phyloP scores from a whole-genome alignment of 208 protist genomes.

The Leishmania lainsoni region DNA sequence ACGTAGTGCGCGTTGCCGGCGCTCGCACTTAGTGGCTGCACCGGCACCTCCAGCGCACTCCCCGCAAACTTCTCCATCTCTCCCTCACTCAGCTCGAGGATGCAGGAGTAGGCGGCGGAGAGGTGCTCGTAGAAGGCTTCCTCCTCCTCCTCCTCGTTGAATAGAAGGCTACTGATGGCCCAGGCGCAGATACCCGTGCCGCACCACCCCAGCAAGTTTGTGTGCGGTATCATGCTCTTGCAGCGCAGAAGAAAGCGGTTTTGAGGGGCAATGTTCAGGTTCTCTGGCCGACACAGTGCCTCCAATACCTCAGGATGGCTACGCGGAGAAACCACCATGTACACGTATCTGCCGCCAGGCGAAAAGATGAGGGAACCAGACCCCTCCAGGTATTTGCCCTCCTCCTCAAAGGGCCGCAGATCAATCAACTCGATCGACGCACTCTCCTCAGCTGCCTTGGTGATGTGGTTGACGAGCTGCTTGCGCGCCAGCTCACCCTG shows the following conservation, averaged over 20 bases:
- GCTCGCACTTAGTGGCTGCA: background rate
- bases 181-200: constrained; percentile 82
- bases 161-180: constrained; percentile 55
- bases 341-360: constrained; percentile 65
- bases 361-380: constrained; percentile 67
- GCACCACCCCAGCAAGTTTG: constrained; percentile 79
- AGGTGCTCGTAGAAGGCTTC: constrained; percentile 68
- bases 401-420: constrained; percentile 53
- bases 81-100: constrained; percentile 56
- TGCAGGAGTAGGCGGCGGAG: constrained; percentile 42
- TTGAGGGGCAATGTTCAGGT: constrained; percentile 69
- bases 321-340: constrained; percentile 62
- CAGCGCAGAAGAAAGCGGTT: constrained; percentile 65
- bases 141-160: constrained; percentile 54
- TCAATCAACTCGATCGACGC: constrained; percentile 60
- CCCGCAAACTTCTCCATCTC: constrained; percentile 70
- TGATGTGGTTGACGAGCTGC: constrained; percentile 56
- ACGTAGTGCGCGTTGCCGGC: constrained; percentile 27
- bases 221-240: constrained; percentile 49
- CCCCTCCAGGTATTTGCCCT: constrained; percentile 63
- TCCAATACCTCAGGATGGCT: constrained; percentile 64
- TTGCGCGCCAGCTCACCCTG: constrained; percentile 55
- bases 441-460: constrained; percentile 24
- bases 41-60: constrained; percentile 55
- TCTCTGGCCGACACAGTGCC: constrained; percentile 57